These are phyloP conservation scores for Prunus dulcis DNA, from an alignment of 306 rosid species.

Conservation along the genomic window DNA sequence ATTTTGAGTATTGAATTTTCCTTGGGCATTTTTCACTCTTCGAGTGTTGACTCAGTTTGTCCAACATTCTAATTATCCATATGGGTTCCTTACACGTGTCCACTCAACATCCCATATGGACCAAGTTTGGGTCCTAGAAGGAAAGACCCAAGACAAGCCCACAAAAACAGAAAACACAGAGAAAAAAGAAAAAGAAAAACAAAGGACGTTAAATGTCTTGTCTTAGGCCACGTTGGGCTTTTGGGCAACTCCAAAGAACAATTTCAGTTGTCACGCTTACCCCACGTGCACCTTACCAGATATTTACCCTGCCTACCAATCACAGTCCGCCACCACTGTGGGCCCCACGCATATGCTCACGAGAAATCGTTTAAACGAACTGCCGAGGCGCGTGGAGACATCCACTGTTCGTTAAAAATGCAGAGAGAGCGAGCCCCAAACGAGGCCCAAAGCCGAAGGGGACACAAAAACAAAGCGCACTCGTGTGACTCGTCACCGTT, in stretches of 20 bases:
- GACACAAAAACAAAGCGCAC: conserved; percentile 28
- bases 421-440: background rate
- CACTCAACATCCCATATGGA: too few relatives aligned
- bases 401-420: conserved; percentile 12
- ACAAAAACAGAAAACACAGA: background rate
- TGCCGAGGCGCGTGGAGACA: conserved; percentile 24
- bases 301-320: conserved; percentile 30
- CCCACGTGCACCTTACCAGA: conserved; percentile 37
- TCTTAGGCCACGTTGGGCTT: background rate
- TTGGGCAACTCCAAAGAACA: conserved; percentile 22
- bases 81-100: too few relatives aligned
- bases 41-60: too few relatives aligned
- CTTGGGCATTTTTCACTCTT: too few relatives aligned
- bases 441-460: background rate
- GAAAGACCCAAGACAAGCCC: background rate
- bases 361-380: conserved; percentile 26
- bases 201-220: background rate
- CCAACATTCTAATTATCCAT: too few relatives aligned
- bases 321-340: background rate
- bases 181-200: background rate
- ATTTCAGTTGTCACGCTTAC: background rate
- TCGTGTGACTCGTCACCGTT: conserved; percentile 39
- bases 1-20: too few relatives aligned
- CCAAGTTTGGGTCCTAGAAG: too few relatives aligned
- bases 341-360: background rate